Evolutionary conservation across 768 basidiomycete species (phyloP), one percentile per base, ranked within the genome.

Genomic region (Rossbeevera mucosa): DNA sequence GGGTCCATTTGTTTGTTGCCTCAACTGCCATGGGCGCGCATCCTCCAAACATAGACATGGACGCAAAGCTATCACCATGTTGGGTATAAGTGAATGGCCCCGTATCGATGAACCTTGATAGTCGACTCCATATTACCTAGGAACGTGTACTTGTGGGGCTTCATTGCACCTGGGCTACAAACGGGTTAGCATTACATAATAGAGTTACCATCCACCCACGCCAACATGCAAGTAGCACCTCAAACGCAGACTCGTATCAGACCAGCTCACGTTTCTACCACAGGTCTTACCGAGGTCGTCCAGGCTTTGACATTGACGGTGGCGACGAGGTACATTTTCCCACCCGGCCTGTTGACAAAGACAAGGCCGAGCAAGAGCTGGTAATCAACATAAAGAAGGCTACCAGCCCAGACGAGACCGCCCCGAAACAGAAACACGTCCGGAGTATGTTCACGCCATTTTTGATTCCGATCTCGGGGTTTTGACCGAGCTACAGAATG

Each of bases 381-480:
- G 85, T 86, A 16, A 78, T 94, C 29, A 94, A 95, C 66, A 94
- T 99, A 71, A 99, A 99, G 80, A 99, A 99, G 69, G 96, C 96
- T 4, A 97, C 94, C 6, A 93, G 82, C 64, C 76, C 92, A 38
- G 96, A 99, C 47, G 96, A 98, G 75, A 82, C 84, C 25, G 95
- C 96, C 5, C 96, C 96, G 7, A 99, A 99, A 72, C 94, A 97
- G 80, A 99, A 99, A 68, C 96, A 99, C 67, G 96, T 99, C 62
- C 83, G 96, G 68, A 98, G 95, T 97, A 73, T 68, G 87, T 78
- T 48, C 43, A 38, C 42, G 54, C 48, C 47, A 53, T 56, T 7
- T 47, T 59, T 52, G 28, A 40, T 48, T 48, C 56, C 16, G 29
- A 16, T 50, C 36, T 30, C 43, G 21, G 25, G 24, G 51, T 45